Evolutionary conservation across 257 asterid genomes (phyloP).

Genomic region (Nicotiana benthamiana): DNA sequence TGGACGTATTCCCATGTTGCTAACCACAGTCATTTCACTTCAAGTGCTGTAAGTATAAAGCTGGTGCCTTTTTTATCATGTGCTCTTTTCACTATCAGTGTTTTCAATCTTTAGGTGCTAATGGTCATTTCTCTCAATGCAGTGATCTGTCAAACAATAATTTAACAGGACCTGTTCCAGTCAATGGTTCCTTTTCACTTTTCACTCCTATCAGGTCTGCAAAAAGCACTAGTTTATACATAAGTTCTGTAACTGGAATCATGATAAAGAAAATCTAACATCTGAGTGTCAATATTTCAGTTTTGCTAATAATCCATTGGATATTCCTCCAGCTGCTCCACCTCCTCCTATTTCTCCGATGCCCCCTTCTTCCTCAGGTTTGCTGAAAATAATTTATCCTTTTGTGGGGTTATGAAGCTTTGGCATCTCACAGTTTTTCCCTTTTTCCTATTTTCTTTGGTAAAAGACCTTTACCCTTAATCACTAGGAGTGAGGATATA

Average conservation of each 20-base stretch:
- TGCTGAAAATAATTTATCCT: not conserved
- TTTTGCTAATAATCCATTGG: slow-evolving; percentile 52
- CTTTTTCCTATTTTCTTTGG: not conserved
- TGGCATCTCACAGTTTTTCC: not conserved
- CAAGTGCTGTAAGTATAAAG: slow-evolving; percentile 91
- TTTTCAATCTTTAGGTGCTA: slow-evolving; percentile 4
- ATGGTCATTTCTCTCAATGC: slow-evolving; percentile 27
- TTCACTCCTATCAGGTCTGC: slow-evolving; percentile 93
- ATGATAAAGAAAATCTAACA: slow-evolving; percentile 19
- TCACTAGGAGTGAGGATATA: not conserved
- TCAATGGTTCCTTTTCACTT: slow-evolving; percentile 81
- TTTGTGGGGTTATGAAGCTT: not conserved
- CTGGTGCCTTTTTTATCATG: not conserved
- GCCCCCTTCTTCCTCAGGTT: slow-evolving; percentile 47
- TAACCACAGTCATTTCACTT: slow-evolving; percentile 54
- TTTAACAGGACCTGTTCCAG: slow-evolving; percentile 58
- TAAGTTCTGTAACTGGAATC: not conserved
- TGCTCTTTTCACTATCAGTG: not conserved
- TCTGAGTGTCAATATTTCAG: slow-evolving; percentile 31
- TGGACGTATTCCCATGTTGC: slow-evolving; percentile 62
- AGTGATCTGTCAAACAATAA: slow-evolving; percentile 86
- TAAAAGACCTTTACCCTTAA: not conserved
- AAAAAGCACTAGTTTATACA: slow-evolving; percentile 1
- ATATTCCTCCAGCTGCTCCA: slow-evolving; percentile 46
- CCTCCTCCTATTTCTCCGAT: slow-evolving; percentile 65